phyloP scores from a whole-genome alignment of 768 basidiomycete genomes.

The Gautieria morchelliformis region DNA sequence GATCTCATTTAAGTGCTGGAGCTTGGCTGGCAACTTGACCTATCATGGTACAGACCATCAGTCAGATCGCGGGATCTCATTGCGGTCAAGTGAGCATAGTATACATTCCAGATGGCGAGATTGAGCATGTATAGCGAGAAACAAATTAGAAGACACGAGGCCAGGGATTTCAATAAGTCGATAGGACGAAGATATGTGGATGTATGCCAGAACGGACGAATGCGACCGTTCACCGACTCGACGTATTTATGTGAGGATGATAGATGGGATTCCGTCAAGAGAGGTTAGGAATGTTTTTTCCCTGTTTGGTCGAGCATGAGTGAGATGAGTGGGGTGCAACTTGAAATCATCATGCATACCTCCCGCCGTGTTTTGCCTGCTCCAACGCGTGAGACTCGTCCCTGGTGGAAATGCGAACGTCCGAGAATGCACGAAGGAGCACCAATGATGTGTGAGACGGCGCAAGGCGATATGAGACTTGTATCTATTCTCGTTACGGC shows the following conservation, averaged over 20 bases:
- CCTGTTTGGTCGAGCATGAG: background rate
- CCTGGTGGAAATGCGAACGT: constrained; percentile 23
- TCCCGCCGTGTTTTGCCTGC: constrained; percentile 1
- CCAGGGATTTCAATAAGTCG: background rate
- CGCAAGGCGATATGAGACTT: constrained; percentile 52
- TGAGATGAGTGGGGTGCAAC: background rate
- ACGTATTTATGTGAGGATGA: constrained; percentile 11
- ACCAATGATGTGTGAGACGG: constrained; percentile 53
- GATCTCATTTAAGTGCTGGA: no score
- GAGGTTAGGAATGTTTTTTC: constrained; percentile 8
- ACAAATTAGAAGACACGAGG: background rate
- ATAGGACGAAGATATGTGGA: background rate
- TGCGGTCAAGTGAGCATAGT: no score
- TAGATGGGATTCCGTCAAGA: constrained; percentile 12
- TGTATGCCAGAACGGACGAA: background rate
- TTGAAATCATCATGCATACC: background rate
- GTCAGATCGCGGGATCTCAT: no score
- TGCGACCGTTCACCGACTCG: background rate
- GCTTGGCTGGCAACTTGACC: no score
- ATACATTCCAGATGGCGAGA: no score
- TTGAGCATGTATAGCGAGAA: background rate
- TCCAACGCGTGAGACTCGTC: background rate
- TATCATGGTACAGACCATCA: no score
- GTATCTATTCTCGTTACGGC: constrained; percentile 31
- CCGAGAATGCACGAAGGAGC: constrained; percentile 44